Evolutionary conservation across 208 protist species (phyloP).

Genomic region (Leishmania braziliensis): DNA sequence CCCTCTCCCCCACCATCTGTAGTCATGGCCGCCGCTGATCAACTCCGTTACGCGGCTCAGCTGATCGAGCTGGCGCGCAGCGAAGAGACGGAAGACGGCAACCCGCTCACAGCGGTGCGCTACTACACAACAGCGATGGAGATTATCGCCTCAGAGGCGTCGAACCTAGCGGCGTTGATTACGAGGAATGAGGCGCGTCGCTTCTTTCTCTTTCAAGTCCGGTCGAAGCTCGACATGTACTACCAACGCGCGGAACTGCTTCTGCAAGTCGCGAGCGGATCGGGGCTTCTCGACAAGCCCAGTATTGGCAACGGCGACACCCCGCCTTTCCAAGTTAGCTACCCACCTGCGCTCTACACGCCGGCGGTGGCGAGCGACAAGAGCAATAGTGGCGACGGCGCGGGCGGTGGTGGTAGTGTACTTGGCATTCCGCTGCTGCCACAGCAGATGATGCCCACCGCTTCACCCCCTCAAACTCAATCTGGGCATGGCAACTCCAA

Average conservation of each 20-base stretch:
- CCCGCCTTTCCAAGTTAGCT: slow-evolving; percentile 3
- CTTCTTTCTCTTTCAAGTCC: slow-evolving; percentile 78
- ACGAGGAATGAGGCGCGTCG: slow-evolving; percentile 35
- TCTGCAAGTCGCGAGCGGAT: slow-evolving; percentile 60
- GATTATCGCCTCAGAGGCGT: slow-evolving; percentile 50
- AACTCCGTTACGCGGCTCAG: slow-evolving; percentile 41
- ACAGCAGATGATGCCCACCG: background rate
- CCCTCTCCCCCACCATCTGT: background rate
- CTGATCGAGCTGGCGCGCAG: slow-evolving; percentile 61
- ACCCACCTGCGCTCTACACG: slow-evolving; percentile 36
- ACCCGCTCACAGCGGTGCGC: slow-evolving; percentile 64
- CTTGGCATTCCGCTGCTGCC: slow-evolving; percentile 55
- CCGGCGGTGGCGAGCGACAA: slow-evolving; percentile 4
- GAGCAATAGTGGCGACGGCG: background rate
- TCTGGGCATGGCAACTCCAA: background rate
- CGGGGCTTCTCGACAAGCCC: slow-evolving; percentile 68
- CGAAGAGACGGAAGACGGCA: slow-evolving; percentile 77
- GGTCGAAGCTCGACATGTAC: slow-evolving; percentile 67
- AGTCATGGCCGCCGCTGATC: slow-evolving; percentile 11
- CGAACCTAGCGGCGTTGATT: slow-evolving; percentile 34
- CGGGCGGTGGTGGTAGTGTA: slow-evolving; percentile 31
- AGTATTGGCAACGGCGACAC: slow-evolving; percentile 18
- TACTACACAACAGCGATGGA: slow-evolving; percentile 84
- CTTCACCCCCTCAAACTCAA: background rate
- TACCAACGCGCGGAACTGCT: slow-evolving; percentile 68